These are phyloP conservation scores for Wilcoxina mikolae DNA, from an alignment of 495 filamentous ascomycete genomes.

Conservation along the genomic window DNA sequence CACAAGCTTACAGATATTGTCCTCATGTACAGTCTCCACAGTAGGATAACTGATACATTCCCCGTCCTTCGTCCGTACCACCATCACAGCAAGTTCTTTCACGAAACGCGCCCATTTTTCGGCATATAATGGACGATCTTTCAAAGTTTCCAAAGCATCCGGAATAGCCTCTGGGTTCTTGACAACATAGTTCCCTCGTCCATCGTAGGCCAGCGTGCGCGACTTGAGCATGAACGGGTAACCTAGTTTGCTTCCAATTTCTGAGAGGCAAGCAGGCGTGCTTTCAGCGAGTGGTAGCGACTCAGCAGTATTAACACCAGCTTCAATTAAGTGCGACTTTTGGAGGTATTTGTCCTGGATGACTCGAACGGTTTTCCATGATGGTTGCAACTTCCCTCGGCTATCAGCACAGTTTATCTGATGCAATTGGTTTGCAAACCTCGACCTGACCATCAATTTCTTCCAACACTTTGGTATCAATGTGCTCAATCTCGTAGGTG, in stretches of 20 bases:
- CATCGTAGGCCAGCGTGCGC: conserved; percentile 86
- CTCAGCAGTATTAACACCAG: conserved; percentile 55
- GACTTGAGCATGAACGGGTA: conserved; percentile 94
- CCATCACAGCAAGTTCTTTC: conserved; percentile 87
- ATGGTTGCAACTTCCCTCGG: conserved; percentile 56
- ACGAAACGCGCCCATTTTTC: conserved; percentile 82
- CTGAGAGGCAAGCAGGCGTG: conserved; percentile 40
- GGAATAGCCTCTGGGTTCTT: conserved; percentile 50
- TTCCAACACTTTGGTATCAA: conserved; percentile 82
- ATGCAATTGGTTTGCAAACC: conserved; percentile 30
- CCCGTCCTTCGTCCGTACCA: conserved; percentile 72
- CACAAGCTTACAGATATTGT: conserved; percentile 88
- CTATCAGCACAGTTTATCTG: conserved; percentile 29
- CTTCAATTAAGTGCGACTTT: conserved; percentile 60
- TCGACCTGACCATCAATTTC: conserved; percentile 50
- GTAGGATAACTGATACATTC: conserved; percentile 65
- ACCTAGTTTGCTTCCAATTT: conserved; percentile 50
- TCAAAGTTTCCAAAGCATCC: conserved; percentile 51
- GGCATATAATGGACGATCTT: conserved; percentile 62
- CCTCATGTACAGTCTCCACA: conserved; percentile 88
- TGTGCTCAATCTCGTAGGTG: conserved; percentile 97
- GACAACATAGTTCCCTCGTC: conserved; percentile 77
- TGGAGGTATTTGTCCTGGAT: conserved; percentile 96
- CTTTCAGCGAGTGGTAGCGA: conserved; percentile 44
- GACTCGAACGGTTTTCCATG: conserved; percentile 71